Conservation (phyloP, 768 basidiomycete genomes). For the Pholiota conissans region DNA sequence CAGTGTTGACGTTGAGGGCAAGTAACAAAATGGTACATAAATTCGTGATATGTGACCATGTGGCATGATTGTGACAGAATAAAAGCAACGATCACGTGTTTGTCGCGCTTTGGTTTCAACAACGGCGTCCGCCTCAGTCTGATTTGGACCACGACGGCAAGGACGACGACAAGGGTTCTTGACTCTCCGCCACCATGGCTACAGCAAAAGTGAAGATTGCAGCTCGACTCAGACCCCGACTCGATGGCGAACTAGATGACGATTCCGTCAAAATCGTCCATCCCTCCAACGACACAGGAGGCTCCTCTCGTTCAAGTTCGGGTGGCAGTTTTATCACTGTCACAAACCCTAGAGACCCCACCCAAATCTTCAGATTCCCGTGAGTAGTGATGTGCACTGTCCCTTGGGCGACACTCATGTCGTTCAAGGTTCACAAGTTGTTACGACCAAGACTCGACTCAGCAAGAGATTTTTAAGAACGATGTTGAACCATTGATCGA, state of each 20-base stretch:
- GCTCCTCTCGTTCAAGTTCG: slow-evolving; percentile 23
- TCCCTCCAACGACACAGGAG: slow-evolving; percentile 30
- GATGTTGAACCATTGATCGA: slow-evolving; percentile 81
- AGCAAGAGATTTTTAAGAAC: slow-evolving; percentile 74
- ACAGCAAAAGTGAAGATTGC: slow-evolving; percentile 64
- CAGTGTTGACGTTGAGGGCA: too few relatives aligned
- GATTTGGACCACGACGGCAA: background rate
- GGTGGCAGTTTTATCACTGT: slow-evolving; percentile 58
- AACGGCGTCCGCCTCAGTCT: slow-evolving; percentile 5
- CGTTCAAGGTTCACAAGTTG: slow-evolving; percentile 65
- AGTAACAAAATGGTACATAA: too few relatives aligned
- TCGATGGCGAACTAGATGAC: slow-evolving; percentile 63
- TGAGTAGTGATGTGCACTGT: slow-evolving; percentile 39
- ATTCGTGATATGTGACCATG: too few relatives aligned
- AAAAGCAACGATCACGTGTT: background rate
- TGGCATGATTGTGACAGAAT: too few relatives aligned
- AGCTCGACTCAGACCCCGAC: slow-evolving; percentile 68
- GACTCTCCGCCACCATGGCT: slow-evolving; percentile 14
- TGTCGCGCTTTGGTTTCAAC: slow-evolving; percentile 8
- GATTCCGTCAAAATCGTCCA: slow-evolving; percentile 56
- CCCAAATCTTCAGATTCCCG: slow-evolving; percentile 80
- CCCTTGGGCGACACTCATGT: background rate
- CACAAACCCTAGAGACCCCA: slow-evolving; percentile 66
- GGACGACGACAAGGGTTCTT: background rate
- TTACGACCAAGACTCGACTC: slow-evolving; percentile 68